Evolutionary conservation across 2,329 filamentous ascomycete genomes (phyloP).

Genomic region (Seiridium cupressi): DNA sequence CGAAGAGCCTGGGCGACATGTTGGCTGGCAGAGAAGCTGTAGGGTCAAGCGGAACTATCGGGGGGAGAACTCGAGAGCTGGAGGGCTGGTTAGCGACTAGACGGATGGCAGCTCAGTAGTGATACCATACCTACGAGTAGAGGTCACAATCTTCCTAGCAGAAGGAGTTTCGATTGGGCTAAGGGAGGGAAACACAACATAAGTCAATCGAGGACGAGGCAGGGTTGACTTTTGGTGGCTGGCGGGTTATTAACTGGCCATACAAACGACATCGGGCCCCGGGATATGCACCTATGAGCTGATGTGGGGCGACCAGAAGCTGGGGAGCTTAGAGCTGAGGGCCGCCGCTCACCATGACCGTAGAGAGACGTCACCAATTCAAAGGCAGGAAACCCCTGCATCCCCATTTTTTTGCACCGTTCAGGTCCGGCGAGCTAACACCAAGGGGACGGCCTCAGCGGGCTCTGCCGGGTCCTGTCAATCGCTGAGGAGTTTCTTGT

Average conservation of each 20-base stretch:
- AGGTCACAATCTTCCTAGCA: too few relatives aligned
- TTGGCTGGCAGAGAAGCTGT: not conserved
- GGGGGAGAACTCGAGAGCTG: too few relatives aligned
- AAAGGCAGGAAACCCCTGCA: not conserved
- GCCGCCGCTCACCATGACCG: not conserved
- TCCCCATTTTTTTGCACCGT: not conserved
- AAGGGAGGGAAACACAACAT: not conserved
- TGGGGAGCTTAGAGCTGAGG: not conserved
- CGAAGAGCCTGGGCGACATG: slow-evolving; percentile 21
- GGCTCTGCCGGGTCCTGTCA: not conserved
- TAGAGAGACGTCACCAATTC: not conserved
- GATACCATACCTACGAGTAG: too few relatives aligned
- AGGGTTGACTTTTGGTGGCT: not conserved
- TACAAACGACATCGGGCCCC: not conserved
- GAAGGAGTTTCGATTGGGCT: too few relatives aligned
- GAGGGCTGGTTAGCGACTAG: too few relatives aligned
- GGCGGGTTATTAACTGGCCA: not conserved
- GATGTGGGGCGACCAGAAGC: not conserved
- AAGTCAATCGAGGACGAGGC: not conserved
- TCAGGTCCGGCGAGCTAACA: slow-evolving; percentile 1
- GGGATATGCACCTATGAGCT: not conserved
- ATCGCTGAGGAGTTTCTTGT: too few relatives aligned
- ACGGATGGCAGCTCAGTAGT: too few relatives aligned
- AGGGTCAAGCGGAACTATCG: not conserved
- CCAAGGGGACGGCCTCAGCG: not conserved